Evolutionary conservation across 495 filamentous ascomycete genomes (phyloP).

Genomic region (Penicillium desertorum): DNA sequence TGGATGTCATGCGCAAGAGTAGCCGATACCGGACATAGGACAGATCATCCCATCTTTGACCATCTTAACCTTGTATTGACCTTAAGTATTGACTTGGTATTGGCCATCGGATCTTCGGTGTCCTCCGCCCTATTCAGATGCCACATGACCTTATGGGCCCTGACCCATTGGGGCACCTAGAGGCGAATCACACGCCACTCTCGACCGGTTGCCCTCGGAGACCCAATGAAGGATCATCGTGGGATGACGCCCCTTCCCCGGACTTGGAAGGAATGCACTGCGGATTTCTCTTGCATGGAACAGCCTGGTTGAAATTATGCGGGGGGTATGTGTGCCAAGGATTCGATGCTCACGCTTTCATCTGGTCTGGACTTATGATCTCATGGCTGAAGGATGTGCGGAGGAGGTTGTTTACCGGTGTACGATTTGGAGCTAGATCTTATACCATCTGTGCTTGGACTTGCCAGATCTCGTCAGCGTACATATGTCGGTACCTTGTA

Average conservation of each 20-base stretch:
- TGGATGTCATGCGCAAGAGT: neutral
- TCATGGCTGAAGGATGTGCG: constrained; percentile 2
- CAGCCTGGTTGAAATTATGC: neutral
- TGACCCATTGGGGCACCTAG: constrained; percentile 6
- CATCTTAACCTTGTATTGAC: neutral
- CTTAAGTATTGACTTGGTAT: no score
- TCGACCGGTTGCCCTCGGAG: neutral
- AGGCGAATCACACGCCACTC: constrained; percentile 5
- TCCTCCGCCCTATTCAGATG: neutral
- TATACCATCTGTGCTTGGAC: neutral
- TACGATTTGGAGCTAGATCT: neutral
- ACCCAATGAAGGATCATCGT: neutral
- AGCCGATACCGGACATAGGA: constrained; percentile 27
- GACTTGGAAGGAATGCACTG: constrained; percentile 1
- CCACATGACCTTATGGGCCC: constrained; percentile 6
- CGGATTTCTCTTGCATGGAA: constrained; percentile 2
- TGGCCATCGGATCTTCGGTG: neutral
- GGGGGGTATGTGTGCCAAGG: constrained; percentile 1
- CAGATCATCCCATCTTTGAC: neutral
- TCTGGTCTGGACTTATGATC: constrained; percentile 1
- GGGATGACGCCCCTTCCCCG: constrained; percentile 7
- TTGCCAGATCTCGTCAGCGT: no score
- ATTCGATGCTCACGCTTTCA: neutral
- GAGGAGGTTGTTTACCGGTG: neutral
- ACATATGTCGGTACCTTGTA: no score